These are phyloP conservation scores for Pichia cactophila DNA, from an alignment of 1,139 yeast species.

Conservation along the genomic window DNA sequence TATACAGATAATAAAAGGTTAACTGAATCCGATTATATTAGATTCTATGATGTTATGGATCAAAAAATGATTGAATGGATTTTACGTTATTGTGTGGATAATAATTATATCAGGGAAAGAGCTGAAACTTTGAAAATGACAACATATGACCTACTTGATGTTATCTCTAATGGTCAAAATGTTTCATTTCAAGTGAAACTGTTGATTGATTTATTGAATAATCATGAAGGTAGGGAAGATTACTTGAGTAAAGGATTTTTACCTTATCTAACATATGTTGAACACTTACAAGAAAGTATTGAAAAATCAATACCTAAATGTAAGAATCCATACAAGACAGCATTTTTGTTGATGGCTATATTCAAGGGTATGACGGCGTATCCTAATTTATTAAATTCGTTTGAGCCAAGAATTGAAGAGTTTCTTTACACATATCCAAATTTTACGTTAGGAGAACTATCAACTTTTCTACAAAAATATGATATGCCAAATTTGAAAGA, in stretches of 20 bases:
- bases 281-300: slow-evolving; percentile 10
- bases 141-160: slow-evolving; percentile 4
- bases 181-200: slow-evolving; percentile 9
- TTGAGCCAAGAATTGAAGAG: slow-evolving; percentile 4
- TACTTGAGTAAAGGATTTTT: slow-evolving; percentile 8
- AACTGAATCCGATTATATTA: slow-evolving; percentile 4
- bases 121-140: background rate
- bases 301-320: slow-evolving; percentile 8
- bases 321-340: slow-evolving; percentile 9
- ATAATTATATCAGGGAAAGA: background rate
- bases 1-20: slow-evolving; percentile 3
- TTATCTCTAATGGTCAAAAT: slow-evolving; percentile 5
- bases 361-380: slow-evolving; percentile 10
- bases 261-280: slow-evolving; percentile 13
- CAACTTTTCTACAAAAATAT: slow-evolving; percentile 6
- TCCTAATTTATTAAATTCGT: slow-evolving; percentile 6
- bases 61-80: slow-evolving; percentile 10
- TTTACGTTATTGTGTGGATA: slow-evolving; percentile 5
- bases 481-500: slow-evolving; percentile 6
- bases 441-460: slow-evolving; percentile 11
- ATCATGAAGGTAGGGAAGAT: slow-evolving; percentile 3
- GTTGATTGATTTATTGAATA: slow-evolving; percentile 7
- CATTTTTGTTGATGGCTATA: slow-evolving; percentile 5
- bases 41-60: slow-evolving; percentile 12
- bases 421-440: slow-evolving; percentile 11